Evolutionary conservation across 169 alveolate genomes (phyloP), one percentile per base, ranked within the genome.

Genomic region (Plasmodium falciparum): DNA sequence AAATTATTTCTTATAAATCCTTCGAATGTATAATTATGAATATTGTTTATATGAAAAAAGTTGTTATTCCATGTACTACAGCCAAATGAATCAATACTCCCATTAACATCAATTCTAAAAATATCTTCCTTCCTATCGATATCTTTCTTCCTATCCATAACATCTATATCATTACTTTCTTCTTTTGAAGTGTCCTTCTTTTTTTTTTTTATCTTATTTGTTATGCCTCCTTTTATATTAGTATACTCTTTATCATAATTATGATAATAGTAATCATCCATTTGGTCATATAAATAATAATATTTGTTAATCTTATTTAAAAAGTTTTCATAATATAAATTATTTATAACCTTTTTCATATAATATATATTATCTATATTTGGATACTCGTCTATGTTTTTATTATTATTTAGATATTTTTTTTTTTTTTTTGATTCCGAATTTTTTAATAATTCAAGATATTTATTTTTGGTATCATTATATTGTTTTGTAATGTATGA

Each of bases 281-380:
- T 43, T 52, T 78, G 65, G 5, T 39, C 58, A 50, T 15, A 78
- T 45, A 65, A 66, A 52, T 70, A 17, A 58, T 78, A 78, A 43
- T 78, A 17, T 12, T 67, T 66, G 29, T 70, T 70, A 45, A 78
- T 24, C 15, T 78, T 78, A 20, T 11, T 78, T 26, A 78, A 0
- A 49, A 78, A 78, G 54, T 78, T 78, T 58, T 78, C 89, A 29
- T 78, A 52, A 61, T 78, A 78, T 49, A 78, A 71, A 66, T 78
- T 33, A 43, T 78, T 65, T 66, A 78, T 78, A 45, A 78, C 67
- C 67, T 66, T 78, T 70, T 66, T 78, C 78, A 78, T 66, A 47
- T 78, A 78, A 43, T 78, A 78, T 12, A 33, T 78, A 39, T 39
- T 39, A n/a, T 78, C 89, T 66, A 78, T 47, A 13, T 78, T 78